A percentile compares a stretch with the other conserved stretches of the same genome.
These are phyloP conservation scores for Bipolaris gigantea DNA, from an alignment of 2,329 filamentous ascomycete species.

Conservation along the genomic window DNA sequence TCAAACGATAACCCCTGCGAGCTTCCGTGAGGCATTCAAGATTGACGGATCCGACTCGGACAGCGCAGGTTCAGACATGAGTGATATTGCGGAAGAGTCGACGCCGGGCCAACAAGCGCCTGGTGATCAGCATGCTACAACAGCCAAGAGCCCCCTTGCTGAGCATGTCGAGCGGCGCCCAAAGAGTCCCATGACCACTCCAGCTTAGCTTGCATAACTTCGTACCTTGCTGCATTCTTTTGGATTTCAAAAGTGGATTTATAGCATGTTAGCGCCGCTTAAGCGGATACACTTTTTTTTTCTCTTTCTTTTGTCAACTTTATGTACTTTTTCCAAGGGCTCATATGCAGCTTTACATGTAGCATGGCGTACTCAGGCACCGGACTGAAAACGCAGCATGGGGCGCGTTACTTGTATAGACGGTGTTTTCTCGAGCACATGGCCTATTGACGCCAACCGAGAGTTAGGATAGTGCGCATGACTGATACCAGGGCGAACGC, in stretches of 20 bases:
- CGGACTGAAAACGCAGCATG: slow-evolving; percentile 14
- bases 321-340: slow-evolving; percentile 11
- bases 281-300: slow-evolving; percentile 12
- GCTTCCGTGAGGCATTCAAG: slow-evolving; percentile 29
- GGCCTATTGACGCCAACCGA: slow-evolving; percentile 1
- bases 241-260: slow-evolving; percentile 23
- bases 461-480: slow-evolving; percentile 7
- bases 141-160: slow-evolving; percentile 18
- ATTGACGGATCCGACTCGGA: slow-evolving; percentile 27
- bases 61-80: slow-evolving; percentile 34
- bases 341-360: slow-evolving; percentile 15
- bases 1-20: slow-evolving; percentile 41
- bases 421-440: slow-evolving; percentile 9
- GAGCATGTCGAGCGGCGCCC: slow-evolving; percentile 15
- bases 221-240: slow-evolving; percentile 14
- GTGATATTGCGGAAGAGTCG: slow-evolving; percentile 40
- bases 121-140: slow-evolving; percentile 13
- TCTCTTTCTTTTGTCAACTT: slow-evolving; percentile 11
- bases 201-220: slow-evolving; percentile 15
- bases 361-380: slow-evolving; percentile 21
- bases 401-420: slow-evolving; percentile 14
- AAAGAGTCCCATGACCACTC: slow-evolving; percentile 15
- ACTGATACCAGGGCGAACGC: slow-evolving; percentile 9
- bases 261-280: slow-evolving; percentile 20
- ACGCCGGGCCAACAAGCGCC: slow-evolving; percentile 13